A percentile compares a stretch with the other conserved stretches of the same genome.
Evolutionary conservation across 2,329 filamentous ascomycete species (phyloP).

Genomic region (Diaporthe helianthi): DNA sequence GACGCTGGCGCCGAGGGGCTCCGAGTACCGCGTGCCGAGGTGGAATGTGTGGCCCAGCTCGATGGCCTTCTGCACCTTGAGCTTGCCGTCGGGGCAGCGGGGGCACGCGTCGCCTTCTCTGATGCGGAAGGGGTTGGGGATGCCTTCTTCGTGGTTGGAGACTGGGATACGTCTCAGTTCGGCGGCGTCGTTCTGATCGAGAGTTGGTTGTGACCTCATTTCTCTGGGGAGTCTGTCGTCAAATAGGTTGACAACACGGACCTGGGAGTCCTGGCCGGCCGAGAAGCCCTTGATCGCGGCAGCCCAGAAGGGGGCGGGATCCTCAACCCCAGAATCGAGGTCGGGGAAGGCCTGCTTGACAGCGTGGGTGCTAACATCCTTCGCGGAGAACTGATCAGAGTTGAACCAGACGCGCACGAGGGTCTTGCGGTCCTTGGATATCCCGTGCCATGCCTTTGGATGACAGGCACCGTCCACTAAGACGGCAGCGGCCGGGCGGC

Average conservation of each 20-base stretch:
- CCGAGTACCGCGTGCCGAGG: constrained; percentile 86
- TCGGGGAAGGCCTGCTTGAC: constrained; percentile 71
- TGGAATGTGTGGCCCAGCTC: constrained; percentile 97
- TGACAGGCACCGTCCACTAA: constrained; percentile 1
- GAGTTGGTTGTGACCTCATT: not conserved
- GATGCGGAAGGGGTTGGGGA: constrained; percentile 70
- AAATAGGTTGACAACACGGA: constrained; percentile 46
- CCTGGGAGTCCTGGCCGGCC: constrained; percentile 42
- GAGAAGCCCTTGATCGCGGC: constrained; percentile 46
- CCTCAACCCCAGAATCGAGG: constrained; percentile 74
- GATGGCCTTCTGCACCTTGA: constrained; percentile 76
- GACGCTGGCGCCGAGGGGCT: constrained; percentile 72
- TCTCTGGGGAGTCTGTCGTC: constrained; percentile 44
- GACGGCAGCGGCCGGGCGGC: constrained; percentile 36
- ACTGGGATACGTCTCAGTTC: constrained; percentile 11
- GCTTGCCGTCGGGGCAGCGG: constrained; percentile 66
- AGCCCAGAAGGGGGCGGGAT: constrained; percentile 61
- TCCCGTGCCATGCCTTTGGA: constrained; percentile 60
- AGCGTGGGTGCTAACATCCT: constrained; percentile 59
- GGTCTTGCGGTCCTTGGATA: constrained; percentile 71
- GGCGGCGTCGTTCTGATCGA: not conserved
- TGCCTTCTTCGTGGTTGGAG: not conserved
- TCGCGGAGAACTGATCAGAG: constrained; percentile 38
- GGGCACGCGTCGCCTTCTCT: constrained; percentile 76
- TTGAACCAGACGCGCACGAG: constrained; percentile 74